These are phyloP conservation scores for Chiua virens DNA, from an alignment of 768 basidiomycete genomes.

Conservation along the genomic window DNA sequence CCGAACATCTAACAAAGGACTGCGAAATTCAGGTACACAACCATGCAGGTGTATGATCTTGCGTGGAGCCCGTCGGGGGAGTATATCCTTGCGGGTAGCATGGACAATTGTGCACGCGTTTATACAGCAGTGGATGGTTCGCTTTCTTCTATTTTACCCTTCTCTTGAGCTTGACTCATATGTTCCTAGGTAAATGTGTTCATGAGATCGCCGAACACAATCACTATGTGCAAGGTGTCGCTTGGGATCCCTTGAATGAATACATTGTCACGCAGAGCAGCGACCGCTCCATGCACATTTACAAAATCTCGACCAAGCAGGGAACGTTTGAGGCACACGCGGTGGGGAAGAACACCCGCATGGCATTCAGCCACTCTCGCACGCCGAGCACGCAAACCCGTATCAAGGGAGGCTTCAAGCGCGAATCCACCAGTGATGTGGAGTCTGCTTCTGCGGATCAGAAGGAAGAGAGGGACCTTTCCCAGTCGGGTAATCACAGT, in stretches of 20 bases:
- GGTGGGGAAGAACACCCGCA: constrained; percentile 82
- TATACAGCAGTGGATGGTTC: constrained; percentile 74
- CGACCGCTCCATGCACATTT: constrained; percentile 95
- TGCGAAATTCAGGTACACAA: constrained; percentile 65
- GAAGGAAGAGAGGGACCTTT: constrained; percentile 40
- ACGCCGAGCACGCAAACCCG: constrained; percentile 66
- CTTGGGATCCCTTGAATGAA: constrained; percentile 97
- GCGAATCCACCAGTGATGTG: constrained; percentile 78
- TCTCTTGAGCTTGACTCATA: neutral
- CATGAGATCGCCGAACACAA: constrained; percentile 91
- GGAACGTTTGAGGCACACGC: constrained; percentile 89
- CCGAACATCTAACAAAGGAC: constrained; percentile 2
- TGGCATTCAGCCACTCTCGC: constrained; percentile 64
- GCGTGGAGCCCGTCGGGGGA: constrained; percentile 97
- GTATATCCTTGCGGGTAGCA: constrained; percentile 93
- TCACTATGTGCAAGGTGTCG: constrained; percentile 97
- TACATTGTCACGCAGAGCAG: constrained; percentile 97
- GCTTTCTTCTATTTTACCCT: constrained; percentile 15
- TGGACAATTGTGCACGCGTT: constrained; percentile 90
- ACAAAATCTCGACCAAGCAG: constrained; percentile 75
- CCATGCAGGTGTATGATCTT: constrained; percentile 96
- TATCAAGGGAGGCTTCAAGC: constrained; percentile 55
- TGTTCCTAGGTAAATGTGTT: constrained; percentile 70
- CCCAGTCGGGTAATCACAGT: constrained; percentile 29
- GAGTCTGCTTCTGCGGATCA: constrained; percentile 65